Conservation (phyloP, 495 filamentous ascomycete genomes). For the Podospora pseudoanserina region DNA sequence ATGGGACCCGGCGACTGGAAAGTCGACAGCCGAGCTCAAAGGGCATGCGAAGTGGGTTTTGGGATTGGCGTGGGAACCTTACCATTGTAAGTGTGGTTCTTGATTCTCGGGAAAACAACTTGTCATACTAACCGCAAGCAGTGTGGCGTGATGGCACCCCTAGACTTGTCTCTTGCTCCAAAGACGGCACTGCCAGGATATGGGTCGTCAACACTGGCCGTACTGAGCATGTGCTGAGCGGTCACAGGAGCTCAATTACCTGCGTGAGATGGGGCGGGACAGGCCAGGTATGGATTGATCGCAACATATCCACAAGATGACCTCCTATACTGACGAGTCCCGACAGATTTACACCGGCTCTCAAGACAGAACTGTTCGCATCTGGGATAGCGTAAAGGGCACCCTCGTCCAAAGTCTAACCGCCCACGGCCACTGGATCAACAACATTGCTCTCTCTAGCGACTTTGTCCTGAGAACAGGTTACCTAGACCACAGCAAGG, state of each 20-base stretch:
- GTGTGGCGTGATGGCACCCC: constrained; percentile 68
- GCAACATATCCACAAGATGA: background rate
- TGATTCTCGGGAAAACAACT: background rate
- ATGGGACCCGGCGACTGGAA: constrained; percentile 84
- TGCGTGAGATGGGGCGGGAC: constrained; percentile 95
- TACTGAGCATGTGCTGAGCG: constrained; percentile 76
- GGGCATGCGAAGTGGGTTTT: constrained; percentile 92
- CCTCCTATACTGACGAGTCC: background rate
- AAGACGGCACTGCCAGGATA: constrained; percentile 83
- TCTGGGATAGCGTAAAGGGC: constrained; percentile 80
- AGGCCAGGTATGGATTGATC: constrained; percentile 42
- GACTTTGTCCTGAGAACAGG: constrained; percentile 86
- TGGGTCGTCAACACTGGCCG: constrained; percentile 79
- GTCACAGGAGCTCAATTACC: constrained; percentile 82
- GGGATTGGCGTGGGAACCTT: constrained; percentile 88
- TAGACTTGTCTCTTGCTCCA: constrained; percentile 80
- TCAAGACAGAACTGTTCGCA: constrained; percentile 91
- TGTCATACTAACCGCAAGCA: background rate
- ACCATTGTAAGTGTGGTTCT: constrained; percentile 50
- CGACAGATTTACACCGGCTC: constrained; percentile 51
- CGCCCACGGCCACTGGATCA: constrained; percentile 90
- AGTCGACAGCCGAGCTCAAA: constrained; percentile 73
- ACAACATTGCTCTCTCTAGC: constrained; percentile 91
- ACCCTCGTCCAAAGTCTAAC: constrained; percentile 74
- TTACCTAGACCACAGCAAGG: constrained; percentile 76